Evolutionary conservation across 2,329 filamentous ascomycete genomes (phyloP).

Genomic region (Daldinia eschscholtzii): DNA sequence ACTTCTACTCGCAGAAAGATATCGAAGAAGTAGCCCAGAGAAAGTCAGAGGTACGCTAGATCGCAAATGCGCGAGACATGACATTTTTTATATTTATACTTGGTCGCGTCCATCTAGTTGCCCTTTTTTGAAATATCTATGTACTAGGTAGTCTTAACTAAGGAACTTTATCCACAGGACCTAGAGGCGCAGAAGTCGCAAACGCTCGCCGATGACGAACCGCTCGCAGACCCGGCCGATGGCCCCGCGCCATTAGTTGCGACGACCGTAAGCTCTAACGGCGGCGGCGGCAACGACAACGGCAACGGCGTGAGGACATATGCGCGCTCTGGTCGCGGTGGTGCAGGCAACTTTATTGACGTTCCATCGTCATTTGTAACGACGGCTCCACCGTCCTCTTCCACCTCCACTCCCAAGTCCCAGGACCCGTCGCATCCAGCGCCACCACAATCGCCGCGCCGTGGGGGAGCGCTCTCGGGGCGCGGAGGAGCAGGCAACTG

Average conservation of each 20-base stretch:
- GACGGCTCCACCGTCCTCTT: slow-evolving; percentile 19
- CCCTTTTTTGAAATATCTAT: too few species aligned
- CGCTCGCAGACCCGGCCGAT: slow-evolving; percentile 43
- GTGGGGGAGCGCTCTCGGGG: slow-evolving; percentile 54
- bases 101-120: neutral
- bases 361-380: slow-evolving; percentile 45
- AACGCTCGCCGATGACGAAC: slow-evolving; percentile 43
- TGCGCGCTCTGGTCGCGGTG: slow-evolving; percentile 67
- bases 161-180: slow-evolving; percentile 49
- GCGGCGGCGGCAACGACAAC: slow-evolving; percentile 23
- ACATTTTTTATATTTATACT: too few species aligned
- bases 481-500: slow-evolving; percentile 72
- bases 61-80: neutral
- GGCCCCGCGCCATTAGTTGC: slow-evolving; percentile 42
- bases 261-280: slow-evolving; percentile 33
- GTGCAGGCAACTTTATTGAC: slow-evolving; percentile 71
- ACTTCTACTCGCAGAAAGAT: slow-evolving; percentile 68
- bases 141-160: neutral
- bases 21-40: slow-evolving; percentile 58
- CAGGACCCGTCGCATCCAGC: neutral
- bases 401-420: neutral
- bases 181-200: slow-evolving; percentile 56
- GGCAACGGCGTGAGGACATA: slow-evolving; percentile 49
- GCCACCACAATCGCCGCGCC: neutral
- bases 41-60: slow-evolving; percentile 42